These are phyloP conservation scores for Aschersonia sp. DNA, from an alignment of 2,329 filamentous ascomycete genomes.

Conservation along the genomic window DNA sequence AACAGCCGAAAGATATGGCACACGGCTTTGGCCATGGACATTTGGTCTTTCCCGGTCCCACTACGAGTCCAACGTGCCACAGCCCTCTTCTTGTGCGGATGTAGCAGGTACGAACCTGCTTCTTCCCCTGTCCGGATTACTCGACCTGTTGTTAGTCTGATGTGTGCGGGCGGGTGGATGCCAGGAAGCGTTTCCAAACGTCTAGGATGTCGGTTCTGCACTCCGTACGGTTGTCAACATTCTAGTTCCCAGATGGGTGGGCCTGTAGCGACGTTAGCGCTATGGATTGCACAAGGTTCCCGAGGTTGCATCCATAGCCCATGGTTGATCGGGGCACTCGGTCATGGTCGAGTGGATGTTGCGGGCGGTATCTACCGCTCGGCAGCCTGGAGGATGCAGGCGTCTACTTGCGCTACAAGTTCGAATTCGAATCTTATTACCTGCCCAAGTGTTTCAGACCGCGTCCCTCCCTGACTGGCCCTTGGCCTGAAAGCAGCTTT, in stretches of 20 bases:
- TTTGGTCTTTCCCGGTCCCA: too few species aligned
- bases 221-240: too few species aligned
- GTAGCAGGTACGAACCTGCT: background rate
- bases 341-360: background rate
- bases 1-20: too few species aligned
- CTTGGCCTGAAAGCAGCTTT: too few species aligned
- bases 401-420: background rate
- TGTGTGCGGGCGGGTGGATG: background rate
- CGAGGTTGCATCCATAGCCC: background rate
- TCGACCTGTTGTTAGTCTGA: background rate
- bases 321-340: background rate
- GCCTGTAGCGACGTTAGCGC: slow-evolving; percentile 1
- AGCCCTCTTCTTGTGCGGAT: too few species aligned
- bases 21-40: too few species aligned
- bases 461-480: too few species aligned
- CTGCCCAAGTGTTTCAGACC: too few species aligned
- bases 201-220: background rate
- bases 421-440: background rate
- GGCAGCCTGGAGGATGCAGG: background rate
- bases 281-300: background rate
- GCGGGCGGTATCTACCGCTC: background rate
- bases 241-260: background rate
- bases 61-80: too few species aligned
- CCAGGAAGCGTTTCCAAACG: background rate
- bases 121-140: background rate